Evolutionary conservation across 257 asterid genomes (phyloP), one percentile per base, ranked within the genome.

Genomic region (Buddleja alternifolia): DNA sequence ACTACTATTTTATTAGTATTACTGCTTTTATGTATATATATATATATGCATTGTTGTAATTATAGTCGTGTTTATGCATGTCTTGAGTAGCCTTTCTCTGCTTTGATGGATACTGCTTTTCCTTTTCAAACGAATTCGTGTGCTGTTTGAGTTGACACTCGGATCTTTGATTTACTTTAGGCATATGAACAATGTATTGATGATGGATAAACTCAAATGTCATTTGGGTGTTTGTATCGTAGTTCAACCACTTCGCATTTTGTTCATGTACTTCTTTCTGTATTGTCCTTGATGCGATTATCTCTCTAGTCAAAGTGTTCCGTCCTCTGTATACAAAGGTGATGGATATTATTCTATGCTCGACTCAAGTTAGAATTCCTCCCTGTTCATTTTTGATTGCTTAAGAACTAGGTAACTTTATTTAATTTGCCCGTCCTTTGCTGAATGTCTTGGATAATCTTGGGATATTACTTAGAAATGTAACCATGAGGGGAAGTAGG

Each of bases 311-410:
- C 34, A 17, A 37, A 16, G 45, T 10, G 29, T 24, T 54, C 20
- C 20, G 4, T 55, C 61, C 41, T 55, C 10, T 29, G 16, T 37
- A 16, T 19, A 9, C 8, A 25, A 32, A 19, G 12, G 3, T 55
- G 41, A 14, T 37, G 65, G 65, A 36, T 37, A 37, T 60, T 40
- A 40, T 60, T 60, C 5, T 60, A 17, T 40, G 34, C 65, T 59
- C 24, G 17, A 10, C 65, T 40, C 6, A 40, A 40, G 39, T 39
- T 60, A 19, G 34, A 59, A 40, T 40, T 40, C 21, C 52, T 1
- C 37, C 10, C 51, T 50, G 41, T 8, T n/a, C 34, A 14, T 0
- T 15, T n/a, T 56, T 29, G 21, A 32, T 15, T 25, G 23, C 44
- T 56, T 56, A 12, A 29, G 34, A 39, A 60, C 14, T 40, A 19